Conservation (phyloP, 768 basidiomycete species). For the Gelatoporia subvermispora region DNA sequence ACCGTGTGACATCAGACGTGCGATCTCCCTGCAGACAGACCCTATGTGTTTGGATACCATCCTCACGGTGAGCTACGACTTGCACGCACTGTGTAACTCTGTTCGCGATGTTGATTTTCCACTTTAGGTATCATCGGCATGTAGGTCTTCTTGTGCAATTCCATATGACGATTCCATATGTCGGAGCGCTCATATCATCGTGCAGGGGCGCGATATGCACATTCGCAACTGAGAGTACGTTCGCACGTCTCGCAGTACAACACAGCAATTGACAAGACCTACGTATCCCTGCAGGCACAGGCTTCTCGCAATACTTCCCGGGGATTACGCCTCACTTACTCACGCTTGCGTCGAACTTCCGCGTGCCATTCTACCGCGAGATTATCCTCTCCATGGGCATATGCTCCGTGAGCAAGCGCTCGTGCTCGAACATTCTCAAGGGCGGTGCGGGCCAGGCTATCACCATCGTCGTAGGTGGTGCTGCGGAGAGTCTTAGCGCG, state of each 20-base stretch:
- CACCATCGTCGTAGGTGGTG: slow-evolving; percentile 94
- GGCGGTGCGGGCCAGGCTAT: slow-evolving; percentile 52
- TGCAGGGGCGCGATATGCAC: slow-evolving; percentile 87
- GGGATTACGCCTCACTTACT: slow-evolving; percentile 91
- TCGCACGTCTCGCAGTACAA: neutral
- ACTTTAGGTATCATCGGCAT: slow-evolving; percentile 90
- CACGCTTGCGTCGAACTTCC: slow-evolving; percentile 86
- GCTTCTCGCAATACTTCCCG: slow-evolving; percentile 86
- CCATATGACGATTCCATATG: neutral
- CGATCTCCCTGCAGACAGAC: slow-evolving; percentile 85
- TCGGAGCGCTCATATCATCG: neutral
- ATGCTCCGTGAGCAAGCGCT: slow-evolving; percentile 85
- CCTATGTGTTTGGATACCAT: slow-evolving; percentile 97
- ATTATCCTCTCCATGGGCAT: slow-evolving; percentile 83
- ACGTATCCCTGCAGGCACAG: slow-evolving; percentile 55
- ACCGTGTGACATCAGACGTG: slow-evolving; percentile 57
- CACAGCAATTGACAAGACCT: neutral
- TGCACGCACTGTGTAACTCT: neutral
- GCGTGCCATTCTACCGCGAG: slow-evolving; percentile 90
- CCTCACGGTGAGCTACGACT: slow-evolving; percentile 72
- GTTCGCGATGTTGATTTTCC: neutral
- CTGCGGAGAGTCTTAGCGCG: slow-evolving; percentile 90
- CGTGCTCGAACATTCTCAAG: slow-evolving; percentile 83
- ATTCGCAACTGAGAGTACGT: slow-evolving; percentile 87
- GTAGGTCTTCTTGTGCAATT: slow-evolving; percentile 42